A percentile compares a stretch with the other conserved stretches of the same genome.
Evolutionary conservation across 208 protist species (phyloP).

Genomic region (Acanthamoeba rhysodes): DNA sequence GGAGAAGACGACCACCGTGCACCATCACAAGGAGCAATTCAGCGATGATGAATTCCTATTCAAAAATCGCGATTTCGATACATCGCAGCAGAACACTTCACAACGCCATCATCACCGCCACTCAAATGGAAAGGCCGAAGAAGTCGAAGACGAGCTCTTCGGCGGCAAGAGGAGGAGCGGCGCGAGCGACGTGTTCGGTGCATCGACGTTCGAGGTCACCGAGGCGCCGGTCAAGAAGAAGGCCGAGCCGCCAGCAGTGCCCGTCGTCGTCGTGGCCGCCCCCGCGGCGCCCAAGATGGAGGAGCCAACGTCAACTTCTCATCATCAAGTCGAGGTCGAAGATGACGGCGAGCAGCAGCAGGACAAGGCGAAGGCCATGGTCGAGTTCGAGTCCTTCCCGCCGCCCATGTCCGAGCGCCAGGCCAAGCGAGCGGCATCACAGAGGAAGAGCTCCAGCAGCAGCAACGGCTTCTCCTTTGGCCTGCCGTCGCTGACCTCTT

Average conservation of each 20-base stretch:
- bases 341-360: neutral
- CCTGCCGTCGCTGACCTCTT: neutral
- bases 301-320: neutral
- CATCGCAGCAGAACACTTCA: no score
- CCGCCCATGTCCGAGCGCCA: slow-evolving; percentile 32
- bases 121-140: neutral
- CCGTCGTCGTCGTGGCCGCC: neutral
- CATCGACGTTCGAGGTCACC: slow-evolving; percentile 4
- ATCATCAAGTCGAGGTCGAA: neutral
- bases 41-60: neutral
- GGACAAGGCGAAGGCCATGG: neutral
- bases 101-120: neutral
- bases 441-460: neutral
- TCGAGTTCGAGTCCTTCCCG: slow-evolving; percentile 31
- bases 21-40: neutral
- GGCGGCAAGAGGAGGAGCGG: neutral
- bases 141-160: neutral
- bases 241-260: neutral
- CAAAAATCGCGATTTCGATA: neutral
- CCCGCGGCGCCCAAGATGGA: neutral
- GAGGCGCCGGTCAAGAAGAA: neutral
- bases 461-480: neutral
- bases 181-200: neutral
- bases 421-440: slow-evolving; percentile 9
- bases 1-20: neutral